These are phyloP conservation scores for Trichothecium roseum DNA, from an alignment of 2,329 filamentous ascomycete species.

Conservation along the genomic window DNA sequence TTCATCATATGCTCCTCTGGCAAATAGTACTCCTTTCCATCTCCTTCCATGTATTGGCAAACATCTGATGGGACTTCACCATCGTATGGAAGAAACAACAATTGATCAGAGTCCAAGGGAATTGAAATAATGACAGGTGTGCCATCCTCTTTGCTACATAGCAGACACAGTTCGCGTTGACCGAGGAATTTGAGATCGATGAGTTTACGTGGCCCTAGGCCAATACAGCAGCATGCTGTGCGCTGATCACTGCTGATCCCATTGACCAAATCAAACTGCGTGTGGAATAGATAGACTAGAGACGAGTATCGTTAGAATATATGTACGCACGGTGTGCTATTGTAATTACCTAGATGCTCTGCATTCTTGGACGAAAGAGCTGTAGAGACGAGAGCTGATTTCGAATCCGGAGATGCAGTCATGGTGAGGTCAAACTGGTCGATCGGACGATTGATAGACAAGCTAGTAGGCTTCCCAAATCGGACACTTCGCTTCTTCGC, in stretches of 20 bases:
- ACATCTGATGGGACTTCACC: slow-evolving; percentile 6
- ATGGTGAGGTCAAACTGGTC: slow-evolving; percentile 42
- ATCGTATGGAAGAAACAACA: slow-evolving; percentile 26
- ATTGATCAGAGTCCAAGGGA: slow-evolving; percentile 22
- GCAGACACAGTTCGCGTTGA: slow-evolving; percentile 47
- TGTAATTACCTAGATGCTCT: slow-evolving; percentile 23
- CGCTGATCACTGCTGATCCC: slow-evolving; percentile 42
- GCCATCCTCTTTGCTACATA: slow-evolving; percentile 35
- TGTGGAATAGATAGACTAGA: slow-evolving; percentile 45
- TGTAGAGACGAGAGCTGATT: slow-evolving; percentile 28
- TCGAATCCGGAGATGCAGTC: slow-evolving; percentile 27
- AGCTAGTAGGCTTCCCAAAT: slow-evolving; percentile 45
- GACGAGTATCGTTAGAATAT: too few relatives aligned
- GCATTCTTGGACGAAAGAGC: slow-evolving; percentile 28
- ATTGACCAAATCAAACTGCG: slow-evolving; percentile 40
- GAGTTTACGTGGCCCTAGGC: slow-evolving; percentile 31
- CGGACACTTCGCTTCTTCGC: slow-evolving; percentile 58
- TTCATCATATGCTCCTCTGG: slow-evolving; percentile 15
- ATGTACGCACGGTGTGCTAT: background rate
- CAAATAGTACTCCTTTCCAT: slow-evolving; percentile 13
- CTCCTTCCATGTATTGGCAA: slow-evolving; percentile 6
- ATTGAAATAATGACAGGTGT: slow-evolving; percentile 18
- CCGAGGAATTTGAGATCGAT: slow-evolving; percentile 60
- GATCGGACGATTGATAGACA: slow-evolving; percentile 32
- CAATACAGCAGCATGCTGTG: slow-evolving; percentile 28